Evolutionary conservation across 192 early-diverging fungal species (phyloP), one percentile per base, ranked within the genome.

Genomic region (Backusella tuberculispora): DNA sequence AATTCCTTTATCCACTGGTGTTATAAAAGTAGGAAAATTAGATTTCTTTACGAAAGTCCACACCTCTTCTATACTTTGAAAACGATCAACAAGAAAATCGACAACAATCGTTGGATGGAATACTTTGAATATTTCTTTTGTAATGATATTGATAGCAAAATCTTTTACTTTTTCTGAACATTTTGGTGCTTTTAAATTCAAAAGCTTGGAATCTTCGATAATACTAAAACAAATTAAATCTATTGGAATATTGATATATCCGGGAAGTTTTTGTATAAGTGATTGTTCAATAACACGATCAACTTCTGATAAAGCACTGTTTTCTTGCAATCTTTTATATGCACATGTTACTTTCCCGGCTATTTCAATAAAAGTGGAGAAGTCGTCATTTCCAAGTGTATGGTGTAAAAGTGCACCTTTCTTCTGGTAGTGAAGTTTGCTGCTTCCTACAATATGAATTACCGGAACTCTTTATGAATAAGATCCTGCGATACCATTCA

Each of bases 391-490:
- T 8, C 83, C 85, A 24, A 86, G 79, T 15, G 85, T 76, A 53
- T 86, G 85, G 68, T 86, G 85, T 24, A 86, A 68, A 21, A 85
- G 24, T 12, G 79, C 83, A 6, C 83, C 83, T 0, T 72, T 24
- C 6, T 78, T 48, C 65, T 85, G 85, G 44, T 76, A 81, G 42
- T 76, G 71, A 17, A 84, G 85, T 13, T 38, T 69, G 6, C 83
- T 79, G 8, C 81, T 83, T 10, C 85, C 85, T 14, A 85, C 85
- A 63, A 86, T 85, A 76, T 86, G 85, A 19, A 86, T 74, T n/a
- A 86, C 81, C 0, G 85, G 79, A 5, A 86, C 79, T 72, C 81
- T 74, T 75, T 86, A 83, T 41, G 83, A 67, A 17, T 72, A 77
- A 12, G 83, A 83, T 5, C 85, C 85, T 41, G 85, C 85, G 43